Evolutionary conservation across 192 early-diverging fungal species (phyloP), one percentile per base, ranked within the genome.

Genomic region (Rhizoclosmatium globosum): DNA sequence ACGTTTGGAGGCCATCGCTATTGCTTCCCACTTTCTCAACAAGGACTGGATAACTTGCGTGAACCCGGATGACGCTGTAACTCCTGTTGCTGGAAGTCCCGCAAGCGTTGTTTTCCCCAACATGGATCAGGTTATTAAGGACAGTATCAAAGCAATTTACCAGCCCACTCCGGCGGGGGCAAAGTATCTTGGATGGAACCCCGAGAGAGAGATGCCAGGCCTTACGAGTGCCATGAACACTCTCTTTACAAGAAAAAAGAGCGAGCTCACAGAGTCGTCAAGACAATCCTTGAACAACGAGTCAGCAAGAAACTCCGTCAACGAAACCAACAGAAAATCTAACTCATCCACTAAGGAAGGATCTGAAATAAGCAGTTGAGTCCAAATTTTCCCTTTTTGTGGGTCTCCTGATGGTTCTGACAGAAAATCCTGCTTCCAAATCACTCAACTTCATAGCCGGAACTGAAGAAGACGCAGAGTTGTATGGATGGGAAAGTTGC

Each of bases 151-250:
- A 15, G 74, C 43, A 43, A 53, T 82, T 4, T 86, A 86, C 64
- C 80, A 84, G 56, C 59, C 83, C 9, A 86, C 82, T 2, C 23
- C 31, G 3, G 41, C 44, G 21, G 85, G 80, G 9, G 70, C 60
- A 1, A 56, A 53, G 68, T 44, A 79, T 4, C 71, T 76, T 17
- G 76, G 78, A 19, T 84, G 82, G 85, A 38, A 68, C 38, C 15
- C 73, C 17, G 82, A 80, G 43, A n/a, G 21, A 13, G 77, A 75
- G 6, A 50, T 38, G 44, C 77, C 82, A 3, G 59, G 48, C 19
- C 53, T 78, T 3, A 59, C 31, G 44, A 61, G 46, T 44, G 72
- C 64, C 61, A 48, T 71, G n/a, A 9, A 48, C 17, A 46, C 9
- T 45, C 66, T 82, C 64, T 56, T 67, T 50, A 13, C n/a, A 13